Base-by-base conservation (phyloP, 768 basidiomycete genomes). In the Lentinus brumalis region DNA sequence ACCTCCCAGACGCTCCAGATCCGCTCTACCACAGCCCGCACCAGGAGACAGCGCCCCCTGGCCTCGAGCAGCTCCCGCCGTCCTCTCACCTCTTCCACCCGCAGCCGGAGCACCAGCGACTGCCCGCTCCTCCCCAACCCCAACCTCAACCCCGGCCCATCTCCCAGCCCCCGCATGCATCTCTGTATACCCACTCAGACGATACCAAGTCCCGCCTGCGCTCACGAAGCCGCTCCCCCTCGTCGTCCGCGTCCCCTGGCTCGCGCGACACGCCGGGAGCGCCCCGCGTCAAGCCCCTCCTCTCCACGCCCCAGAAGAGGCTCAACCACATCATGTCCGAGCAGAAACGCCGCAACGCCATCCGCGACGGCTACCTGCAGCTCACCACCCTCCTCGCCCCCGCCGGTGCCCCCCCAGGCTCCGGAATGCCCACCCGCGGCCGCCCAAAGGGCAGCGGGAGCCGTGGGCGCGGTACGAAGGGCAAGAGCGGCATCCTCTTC, bases 271-370 rank as follows among this genome's bases (percentile, higher is more conserved):
- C 62, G 12, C 59, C 53, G 18, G 60, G 45, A 8, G 44, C 52
- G 31, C 50, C 51, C 38, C 57, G 62, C 66, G 78, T 47, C 21
- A 92, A 91, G 65, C 80, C 87, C 0, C 82, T 92, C 18, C 80
- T 95, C 29, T 89, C 92, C 6, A 87, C 86, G 4, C 92, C 92
- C 0, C 92, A 96, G 74, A 94, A 94, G 69, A 84, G 93, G 12
- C 83, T 92, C 15, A 94, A 95, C 71, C 93, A 96, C 77, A 95
- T 96, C 79, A 87, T 93, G 84, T 94, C 92, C 7, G 94, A 96
- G 72, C 94, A 96, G 75, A 92, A 92, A 69, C 90, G 94, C 8
- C 86, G 94, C 10, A 96, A 96, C 69, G 91, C 91, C 53, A 96
- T 96, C 66, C 87, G 92, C 44, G 88, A 92, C 63, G 93, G 93